Conservation (phyloP, 2,329 filamentous ascomycete species). For the Trichoderma sp. region DNA sequence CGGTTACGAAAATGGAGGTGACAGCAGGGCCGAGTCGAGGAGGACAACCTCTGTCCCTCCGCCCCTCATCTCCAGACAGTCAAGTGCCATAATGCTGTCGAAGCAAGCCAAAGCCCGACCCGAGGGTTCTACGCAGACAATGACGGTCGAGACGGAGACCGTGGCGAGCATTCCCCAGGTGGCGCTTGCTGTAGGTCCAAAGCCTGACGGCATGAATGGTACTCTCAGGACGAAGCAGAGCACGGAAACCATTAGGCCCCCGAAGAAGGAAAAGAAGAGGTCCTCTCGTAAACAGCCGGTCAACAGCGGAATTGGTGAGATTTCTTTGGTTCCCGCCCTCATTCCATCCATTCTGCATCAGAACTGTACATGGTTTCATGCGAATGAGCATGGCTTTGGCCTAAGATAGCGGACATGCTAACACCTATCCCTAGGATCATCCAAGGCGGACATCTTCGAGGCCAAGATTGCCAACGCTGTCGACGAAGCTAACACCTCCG, state of each 20-base stretch:
- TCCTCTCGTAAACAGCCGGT: slow-evolving; percentile 74
- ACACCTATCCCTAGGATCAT: slow-evolving; percentile 63
- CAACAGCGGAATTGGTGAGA: slow-evolving; percentile 72
- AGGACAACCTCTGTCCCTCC: slow-evolving; percentile 54
- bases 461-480: slow-evolving; percentile 95
- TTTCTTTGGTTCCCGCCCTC: background rate
- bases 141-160: slow-evolving; percentile 98
- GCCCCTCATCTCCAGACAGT: slow-evolving; percentile 63
- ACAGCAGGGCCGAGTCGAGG: slow-evolving; percentile 53
- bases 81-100: slow-evolving; percentile 60
- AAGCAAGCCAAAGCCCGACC: slow-evolving; percentile 71
- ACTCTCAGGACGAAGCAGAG: slow-evolving; percentile 85
- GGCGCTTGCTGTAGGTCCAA: slow-evolving; percentile 67
- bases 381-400: background rate
- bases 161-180: slow-evolving; percentile 89
- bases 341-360: background rate
- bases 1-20: slow-evolving; percentile 64
- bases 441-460: slow-evolving; percentile 97
- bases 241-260: slow-evolving; percentile 92
- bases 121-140: slow-evolving; percentile 80
- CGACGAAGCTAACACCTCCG: slow-evolving; percentile 92
- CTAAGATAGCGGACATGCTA: background rate
- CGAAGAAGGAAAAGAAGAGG: slow-evolving; percentile 91
- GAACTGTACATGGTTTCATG: background rate
- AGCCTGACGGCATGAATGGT: slow-evolving; percentile 64